Percentiles rank a stretch among this genome's conserved stretches.
phyloP scores from a whole-genome alignment of 2,329 filamentous ascomycete genomes.

The Colletotrichum tabaci region DNA sequence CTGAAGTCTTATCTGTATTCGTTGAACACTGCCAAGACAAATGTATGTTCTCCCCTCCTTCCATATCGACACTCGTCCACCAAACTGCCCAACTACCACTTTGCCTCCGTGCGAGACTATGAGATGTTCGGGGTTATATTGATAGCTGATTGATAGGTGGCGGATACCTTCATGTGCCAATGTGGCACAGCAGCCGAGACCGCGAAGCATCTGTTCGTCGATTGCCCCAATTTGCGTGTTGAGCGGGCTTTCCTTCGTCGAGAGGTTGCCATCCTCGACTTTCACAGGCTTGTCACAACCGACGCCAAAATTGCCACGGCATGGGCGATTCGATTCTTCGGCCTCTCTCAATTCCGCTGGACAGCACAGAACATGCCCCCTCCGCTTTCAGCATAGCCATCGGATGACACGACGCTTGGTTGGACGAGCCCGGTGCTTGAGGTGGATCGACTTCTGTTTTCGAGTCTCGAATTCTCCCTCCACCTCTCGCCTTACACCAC shows the following conservation, averaged over 20 bases:
- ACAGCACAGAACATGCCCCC: background rate
- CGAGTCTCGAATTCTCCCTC: too few species aligned
- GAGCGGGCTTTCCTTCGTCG: background rate
- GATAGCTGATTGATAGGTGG: background rate
- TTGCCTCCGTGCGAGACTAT: background rate
- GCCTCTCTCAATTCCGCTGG: background rate
- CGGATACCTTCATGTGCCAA: background rate
- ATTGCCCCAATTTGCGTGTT: background rate
- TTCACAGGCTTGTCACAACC: background rate
- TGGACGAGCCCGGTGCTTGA: too few species aligned
- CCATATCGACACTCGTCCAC: background rate
- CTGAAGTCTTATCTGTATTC: conserved; percentile 4
- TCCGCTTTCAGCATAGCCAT: background rate
- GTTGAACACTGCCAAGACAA: background rate
- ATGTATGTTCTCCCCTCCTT: background rate
- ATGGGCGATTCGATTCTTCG: background rate
- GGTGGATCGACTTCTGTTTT: too few species aligned
- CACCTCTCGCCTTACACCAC: too few species aligned
- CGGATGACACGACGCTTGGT: background rate
- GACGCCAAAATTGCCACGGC: background rate
- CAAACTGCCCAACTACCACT: background rate
- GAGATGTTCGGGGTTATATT: too few species aligned
- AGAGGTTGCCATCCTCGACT: background rate
- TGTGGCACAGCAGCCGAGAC: background rate
- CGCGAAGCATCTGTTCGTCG: background rate